Evolutionary conservation across 1,284 basidiomycete species (phyloP).

Genomic region (Melampsora larici-populina): DNA sequence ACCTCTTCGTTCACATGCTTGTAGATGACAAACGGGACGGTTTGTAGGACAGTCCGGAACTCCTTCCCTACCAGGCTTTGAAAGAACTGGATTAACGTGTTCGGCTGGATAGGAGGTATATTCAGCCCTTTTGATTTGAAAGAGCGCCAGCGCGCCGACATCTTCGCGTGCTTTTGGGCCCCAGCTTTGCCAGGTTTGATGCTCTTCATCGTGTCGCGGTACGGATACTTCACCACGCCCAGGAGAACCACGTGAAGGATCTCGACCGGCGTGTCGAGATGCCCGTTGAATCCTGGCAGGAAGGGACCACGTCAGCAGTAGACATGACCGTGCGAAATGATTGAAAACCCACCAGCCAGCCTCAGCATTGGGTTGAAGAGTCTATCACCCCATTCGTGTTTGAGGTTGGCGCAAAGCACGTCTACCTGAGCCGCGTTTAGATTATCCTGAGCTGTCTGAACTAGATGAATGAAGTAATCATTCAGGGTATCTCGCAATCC

Average conservation of each 20-base stretch:
- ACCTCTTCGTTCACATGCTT: slow-evolving; percentile 48
- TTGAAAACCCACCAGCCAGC: too few species aligned
- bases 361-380: too few species aligned
- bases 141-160: slow-evolving; percentile 49
- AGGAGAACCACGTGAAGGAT: slow-evolving; percentile 55
- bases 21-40: slow-evolving; percentile 55
- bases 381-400: too few species aligned
- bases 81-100: slow-evolving; percentile 52
- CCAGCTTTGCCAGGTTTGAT: slow-evolving; percentile 44
- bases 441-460: too few species aligned
- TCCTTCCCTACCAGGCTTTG: slow-evolving; percentile 54
- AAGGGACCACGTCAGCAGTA: too few species aligned
- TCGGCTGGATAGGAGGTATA: slow-evolving; percentile 47
- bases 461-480: too few species aligned
- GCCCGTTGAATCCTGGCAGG: slow-evolving; percentile 53
- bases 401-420: too few species aligned
- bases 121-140: slow-evolving; percentile 50
- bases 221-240: slow-evolving; percentile 56
- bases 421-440: too few species aligned
- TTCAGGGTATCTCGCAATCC: too few species aligned
- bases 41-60: slow-evolving; percentile 54
- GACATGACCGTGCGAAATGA: too few species aligned
- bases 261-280: slow-evolving; percentile 54
- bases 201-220: slow-evolving; percentile 52
- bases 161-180: slow-evolving; percentile 21